Evolutionary conservation across 495 filamentous ascomycete genomes (phyloP), one percentile per base, ranked within the genome.

Genomic region (Lasiosphaeris hirsuta): DNA sequence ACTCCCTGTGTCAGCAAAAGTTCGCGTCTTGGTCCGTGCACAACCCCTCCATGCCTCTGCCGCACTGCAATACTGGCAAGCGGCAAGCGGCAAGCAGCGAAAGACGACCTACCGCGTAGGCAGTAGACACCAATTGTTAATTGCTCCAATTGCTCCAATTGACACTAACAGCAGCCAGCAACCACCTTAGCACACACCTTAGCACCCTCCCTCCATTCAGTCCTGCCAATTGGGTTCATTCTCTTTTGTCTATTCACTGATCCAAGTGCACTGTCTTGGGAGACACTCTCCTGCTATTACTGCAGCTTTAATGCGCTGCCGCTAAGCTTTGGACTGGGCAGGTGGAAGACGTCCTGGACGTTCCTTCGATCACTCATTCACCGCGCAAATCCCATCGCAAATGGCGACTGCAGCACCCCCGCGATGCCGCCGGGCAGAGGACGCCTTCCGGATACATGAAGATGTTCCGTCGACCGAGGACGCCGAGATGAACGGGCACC

Each of bases 381-480:
- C 23, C 5, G 23, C 23, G 23, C 23, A 13, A 35, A 14, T 13
- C 19, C 46, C 8, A 49, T 19, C 49, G 35, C 30, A 34, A 56
- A 70, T 69, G 68, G 63, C 62, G 33, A 57, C 65, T n/a, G 34
- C 47, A 38, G 50, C 48, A 7, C 42, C 57, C 42, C 53, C 54
- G 38, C 55, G 57, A 30, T 64, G 63, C 53, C 58, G 52, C 7
- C 64, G 58, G 51, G 60, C 49, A 4, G 63, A 54, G 51, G 38
- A 71, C 37, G 58, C 69, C 4, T 77, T 78, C 51, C 62, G 61
- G 4, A 77, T 75, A 30, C 75, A 78, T 53, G 71, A 77, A 35
- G 71, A 74, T 59, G 63, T 59, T 1, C 63, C 66, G 3, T 69
- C 69, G 1, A 69, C 66, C 1, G 65, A 68, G n/a, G 74, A 74